Percentiles rank a stretch among this genome's conserved stretches.
These are phyloP conservation scores for Trichoderma lentiforme DNA, from an alignment of 2,329 filamentous ascomycete species.

Conservation along the genomic window DNA sequence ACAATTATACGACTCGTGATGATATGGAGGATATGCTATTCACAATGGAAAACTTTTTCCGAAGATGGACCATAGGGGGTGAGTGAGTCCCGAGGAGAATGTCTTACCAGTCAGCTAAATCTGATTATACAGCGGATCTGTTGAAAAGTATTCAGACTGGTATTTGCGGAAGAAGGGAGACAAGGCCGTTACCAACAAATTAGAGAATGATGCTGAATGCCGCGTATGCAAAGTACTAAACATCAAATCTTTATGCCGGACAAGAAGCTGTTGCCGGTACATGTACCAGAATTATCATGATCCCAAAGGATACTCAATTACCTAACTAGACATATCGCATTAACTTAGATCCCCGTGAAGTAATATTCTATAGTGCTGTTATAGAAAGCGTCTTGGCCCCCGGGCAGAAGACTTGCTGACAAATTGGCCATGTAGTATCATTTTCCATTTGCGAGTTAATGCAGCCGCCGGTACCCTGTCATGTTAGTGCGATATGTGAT, in stretches of 20 bases:
- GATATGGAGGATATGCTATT: neutral
- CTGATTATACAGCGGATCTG: neutral
- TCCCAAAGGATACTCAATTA: neutral
- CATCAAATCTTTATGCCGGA: neutral
- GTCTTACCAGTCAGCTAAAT: neutral
- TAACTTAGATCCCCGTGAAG: neutral
- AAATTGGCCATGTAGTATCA: neutral
- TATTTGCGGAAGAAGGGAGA: neutral
- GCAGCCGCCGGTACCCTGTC: neutral
- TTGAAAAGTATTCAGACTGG: neutral
- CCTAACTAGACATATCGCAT: neutral
- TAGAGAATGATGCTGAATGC: neutral
- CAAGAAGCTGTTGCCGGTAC: neutral
- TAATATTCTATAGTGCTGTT: neutral
- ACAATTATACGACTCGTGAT: neutral
- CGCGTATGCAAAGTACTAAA: neutral
- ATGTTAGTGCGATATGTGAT: neutral
- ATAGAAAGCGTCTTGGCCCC: neutral
- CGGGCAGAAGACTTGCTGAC: neutral
- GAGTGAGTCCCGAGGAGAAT: neutral
- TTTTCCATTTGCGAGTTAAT: neutral
- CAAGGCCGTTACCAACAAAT: neutral
- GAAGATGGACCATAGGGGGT: neutral
- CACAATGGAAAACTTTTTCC: neutral
- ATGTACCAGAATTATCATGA: too few species aligned